phyloP scores from a whole-genome alignment of 2,329 filamentous ascomycete genomes.

The Emmonsia crescens region DNA sequence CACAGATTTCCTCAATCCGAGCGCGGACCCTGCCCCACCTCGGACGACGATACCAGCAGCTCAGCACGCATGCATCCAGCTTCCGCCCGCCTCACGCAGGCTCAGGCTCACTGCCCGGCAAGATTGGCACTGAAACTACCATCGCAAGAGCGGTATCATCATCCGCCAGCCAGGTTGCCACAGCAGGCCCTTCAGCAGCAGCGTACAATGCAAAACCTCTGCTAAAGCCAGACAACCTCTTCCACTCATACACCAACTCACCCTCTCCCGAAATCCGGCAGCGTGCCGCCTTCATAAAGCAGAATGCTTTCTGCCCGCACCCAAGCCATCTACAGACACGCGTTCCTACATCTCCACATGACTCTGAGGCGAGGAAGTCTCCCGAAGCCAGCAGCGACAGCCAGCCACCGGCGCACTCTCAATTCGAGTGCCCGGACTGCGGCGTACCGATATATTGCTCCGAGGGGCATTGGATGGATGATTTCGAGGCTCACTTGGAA shows the following conservation, averaged over 20 bases:
- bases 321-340: conserved; percentile 72
- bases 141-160: not conserved
- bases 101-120: not conserved
- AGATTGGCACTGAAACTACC: not conserved
- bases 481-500: conserved; percentile 86
- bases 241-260: conserved; percentile 83
- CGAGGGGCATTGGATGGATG: conserved; percentile 89
- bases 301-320: conserved; percentile 89
- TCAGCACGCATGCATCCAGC: not conserved
- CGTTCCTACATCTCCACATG: conserved; percentile 52
- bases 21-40: conserved; percentile 18
- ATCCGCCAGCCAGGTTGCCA: not conserved
- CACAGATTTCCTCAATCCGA: conserved; percentile 16
- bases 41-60: conserved; percentile 16
- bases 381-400: conserved; percentile 32
- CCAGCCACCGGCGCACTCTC: conserved; percentile 66
- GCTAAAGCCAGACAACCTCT: conserved; percentile 69
- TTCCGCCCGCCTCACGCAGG: not conserved
- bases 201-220: conserved; percentile 19
- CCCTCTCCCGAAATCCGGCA: conserved; percentile 79
- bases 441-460: conserved; percentile 89
- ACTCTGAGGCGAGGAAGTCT: conserved; percentile 51
- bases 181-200: not conserved
- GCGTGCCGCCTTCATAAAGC: conserved; percentile 80
- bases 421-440: conserved; percentile 93